phyloP scores from a whole-genome alignment of 139 green algal species.

The Spirogloea muscicola region DNA sequence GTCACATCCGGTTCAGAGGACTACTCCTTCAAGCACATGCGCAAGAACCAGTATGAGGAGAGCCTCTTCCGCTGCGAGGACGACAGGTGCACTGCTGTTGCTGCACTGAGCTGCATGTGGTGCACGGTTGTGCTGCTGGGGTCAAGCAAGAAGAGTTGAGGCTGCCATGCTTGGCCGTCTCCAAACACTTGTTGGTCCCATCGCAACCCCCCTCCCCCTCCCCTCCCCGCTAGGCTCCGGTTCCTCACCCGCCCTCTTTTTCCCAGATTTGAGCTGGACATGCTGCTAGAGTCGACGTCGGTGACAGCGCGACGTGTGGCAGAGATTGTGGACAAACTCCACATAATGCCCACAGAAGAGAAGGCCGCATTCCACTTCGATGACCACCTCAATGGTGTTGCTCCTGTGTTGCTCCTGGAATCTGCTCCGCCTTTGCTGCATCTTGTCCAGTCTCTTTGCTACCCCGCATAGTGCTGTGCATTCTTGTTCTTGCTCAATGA shows the following conservation, averaged over 20 bases:
- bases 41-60: constrained; percentile 99
- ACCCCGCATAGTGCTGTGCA: too few relatives aligned
- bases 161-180: too few relatives aligned
- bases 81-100: constrained; percentile 74
- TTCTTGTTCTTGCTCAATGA: too few relatives aligned
- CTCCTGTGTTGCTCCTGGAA: background rate
- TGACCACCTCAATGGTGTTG: constrained; percentile 2
- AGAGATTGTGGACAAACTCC: constrained; percentile 61
- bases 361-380: background rate
- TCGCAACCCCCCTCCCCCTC: too few relatives aligned
- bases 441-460: too few relatives aligned
- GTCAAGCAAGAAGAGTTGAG: too few relatives aligned
- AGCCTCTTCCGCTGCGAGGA: constrained; percentile 86
- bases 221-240: too few relatives aligned
- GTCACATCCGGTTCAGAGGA: constrained; percentile 92
- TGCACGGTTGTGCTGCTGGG: too few relatives aligned
- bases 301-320: constrained; percentile 39
- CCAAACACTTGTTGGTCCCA: too few relatives aligned
- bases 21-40: constrained; percentile 91
- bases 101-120: too few relatives aligned
- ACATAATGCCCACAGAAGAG: constrained; percentile 64
- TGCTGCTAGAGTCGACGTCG: constrained; percentile 82
- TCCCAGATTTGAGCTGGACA: constrained; percentile 92
- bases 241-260: too few relatives aligned
- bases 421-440: too few relatives aligned